Evolutionary conservation across 345 rosid species (phyloP).

Genomic region (Moricandia arvensis): DNA sequence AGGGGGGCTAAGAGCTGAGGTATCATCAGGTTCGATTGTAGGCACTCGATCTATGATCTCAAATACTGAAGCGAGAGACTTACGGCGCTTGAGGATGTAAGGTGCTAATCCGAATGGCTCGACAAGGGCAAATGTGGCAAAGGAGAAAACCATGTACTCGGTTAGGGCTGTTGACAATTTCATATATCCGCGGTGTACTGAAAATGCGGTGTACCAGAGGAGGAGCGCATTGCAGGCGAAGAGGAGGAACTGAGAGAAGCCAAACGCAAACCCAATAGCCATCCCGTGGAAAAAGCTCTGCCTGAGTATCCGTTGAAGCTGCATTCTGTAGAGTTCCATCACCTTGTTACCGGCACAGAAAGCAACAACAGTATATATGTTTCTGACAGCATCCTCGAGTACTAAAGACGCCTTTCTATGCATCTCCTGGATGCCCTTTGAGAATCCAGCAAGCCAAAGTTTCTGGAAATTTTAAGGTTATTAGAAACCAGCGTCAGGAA

Average conservation of each 20-base stretch:
- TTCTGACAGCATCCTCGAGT: constrained; percentile 98
- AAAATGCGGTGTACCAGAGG: constrained; percentile 86
- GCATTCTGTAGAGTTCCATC: constrained; percentile 94
- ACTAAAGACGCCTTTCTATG: constrained; percentile 98
- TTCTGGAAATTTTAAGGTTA: constrained; percentile 55
- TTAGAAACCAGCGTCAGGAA: background rate
- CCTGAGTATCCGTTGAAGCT: constrained; percentile 71
- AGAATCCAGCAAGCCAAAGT: constrained; percentile 99
- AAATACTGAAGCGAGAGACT: constrained; percentile 87
- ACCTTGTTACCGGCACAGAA: constrained; percentile 99
- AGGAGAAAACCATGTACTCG: constrained; percentile 97
- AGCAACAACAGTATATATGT: constrained; percentile 98
- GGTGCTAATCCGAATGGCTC: constrained; percentile 99
- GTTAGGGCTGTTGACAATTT: constrained; percentile 74
- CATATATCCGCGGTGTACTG: constrained; percentile 48
- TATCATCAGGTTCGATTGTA: constrained; percentile 93
- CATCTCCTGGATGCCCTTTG: constrained; percentile 99
- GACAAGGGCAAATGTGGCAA: constrained; percentile 97
- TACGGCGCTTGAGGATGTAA: constrained; percentile 89
- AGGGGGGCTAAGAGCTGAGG: constrained; percentile 82
- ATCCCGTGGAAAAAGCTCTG: constrained; percentile 92
- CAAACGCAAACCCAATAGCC: constrained; percentile 96
- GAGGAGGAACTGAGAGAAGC: constrained; percentile 98
- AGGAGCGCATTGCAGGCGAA: constrained; percentile 98
- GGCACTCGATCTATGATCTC: constrained; percentile 97